Evolutionary conservation across 345 rosid species (phyloP).

Genomic region (Eucalyptus virginea): DNA sequence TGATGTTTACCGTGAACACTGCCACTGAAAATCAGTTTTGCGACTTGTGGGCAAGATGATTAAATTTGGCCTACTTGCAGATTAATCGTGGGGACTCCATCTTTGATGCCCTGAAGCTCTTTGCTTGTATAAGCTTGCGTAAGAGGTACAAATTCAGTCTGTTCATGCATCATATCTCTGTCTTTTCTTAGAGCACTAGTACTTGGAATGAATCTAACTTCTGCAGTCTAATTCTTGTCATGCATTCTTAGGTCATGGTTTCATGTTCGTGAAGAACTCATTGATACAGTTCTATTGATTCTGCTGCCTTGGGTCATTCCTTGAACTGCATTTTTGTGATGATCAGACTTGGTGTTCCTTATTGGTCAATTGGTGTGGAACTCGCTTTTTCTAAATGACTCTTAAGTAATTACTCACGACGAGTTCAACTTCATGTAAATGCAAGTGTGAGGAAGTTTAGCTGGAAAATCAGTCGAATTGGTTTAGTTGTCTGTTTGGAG

Average conservation of each 20-base stretch:
- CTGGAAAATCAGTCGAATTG: not conserved
- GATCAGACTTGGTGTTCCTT: not conserved
- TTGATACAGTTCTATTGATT: not conserved
- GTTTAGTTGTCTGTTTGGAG: not conserved
- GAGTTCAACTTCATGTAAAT: not conserved
- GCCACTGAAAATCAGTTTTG: slow-evolving; percentile 11
- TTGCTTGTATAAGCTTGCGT: not conserved
- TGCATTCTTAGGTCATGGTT: not conserved
- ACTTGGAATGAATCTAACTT: not conserved
- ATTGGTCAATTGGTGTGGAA: not conserved
- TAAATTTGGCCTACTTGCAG: slow-evolving; percentile 31
- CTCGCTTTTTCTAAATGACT: not conserved
- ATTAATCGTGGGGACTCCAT: not conserved
- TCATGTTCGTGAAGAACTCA: not conserved
- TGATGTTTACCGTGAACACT: slow-evolving; percentile 10
- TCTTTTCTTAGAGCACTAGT: not conserved
- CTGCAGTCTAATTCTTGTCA: not conserved
- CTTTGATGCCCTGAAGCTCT: not conserved
- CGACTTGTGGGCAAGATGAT: slow-evolving; percentile 27
- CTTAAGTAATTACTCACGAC: not conserved
- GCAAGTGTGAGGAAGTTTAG: not conserved
- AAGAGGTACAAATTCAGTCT: not conserved
- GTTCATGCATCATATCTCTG: not conserved
- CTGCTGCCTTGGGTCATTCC: not conserved
- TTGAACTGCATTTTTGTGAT: not conserved